Conservation (phyloP, 2,329 filamentous ascomycete species). For the Lomentospora prolificans region DNA sequence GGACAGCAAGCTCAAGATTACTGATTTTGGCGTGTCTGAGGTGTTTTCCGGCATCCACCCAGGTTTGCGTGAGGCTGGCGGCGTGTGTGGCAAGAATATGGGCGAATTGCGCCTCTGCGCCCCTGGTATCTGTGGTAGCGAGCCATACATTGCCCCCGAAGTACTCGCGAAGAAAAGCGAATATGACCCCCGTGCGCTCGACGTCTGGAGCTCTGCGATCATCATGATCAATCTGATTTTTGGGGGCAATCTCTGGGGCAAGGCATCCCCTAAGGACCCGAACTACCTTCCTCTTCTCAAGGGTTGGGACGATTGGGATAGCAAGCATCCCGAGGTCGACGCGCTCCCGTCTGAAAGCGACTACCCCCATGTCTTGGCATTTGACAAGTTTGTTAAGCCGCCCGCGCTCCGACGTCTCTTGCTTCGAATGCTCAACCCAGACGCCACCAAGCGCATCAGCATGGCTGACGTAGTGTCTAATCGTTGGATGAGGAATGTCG, state of each 20-base stretch:
- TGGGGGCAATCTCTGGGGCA: conserved; percentile 63
- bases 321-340: conserved; percentile 29
- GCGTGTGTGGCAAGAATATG: conserved; percentile 66
- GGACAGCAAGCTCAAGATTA: conserved; percentile 78
- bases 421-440: conserved; percentile 73
- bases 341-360: conserved; percentile 40
- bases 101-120: conserved; percentile 59
- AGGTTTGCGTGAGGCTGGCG: conserved; percentile 61
- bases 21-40: conserved; percentile 83
- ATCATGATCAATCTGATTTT: conserved; percentile 72
- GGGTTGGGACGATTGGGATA: conserved; percentile 61
- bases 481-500: conserved; percentile 63
- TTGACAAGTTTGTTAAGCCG: conserved; percentile 58
- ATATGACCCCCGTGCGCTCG: conserved; percentile 67
- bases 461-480: conserved; percentile 61
- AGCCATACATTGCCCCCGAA: conserved; percentile 82
- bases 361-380: conserved; percentile 54
- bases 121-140: conserved; percentile 74
- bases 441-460: conserved; percentile 59
- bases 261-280: conserved; percentile 46
- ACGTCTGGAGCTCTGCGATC: conserved; percentile 80
- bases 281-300: conserved; percentile 55
- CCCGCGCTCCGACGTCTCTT: conserved; percentile 61
- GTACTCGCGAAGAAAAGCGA: conserved; percentile 58
- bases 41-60: conserved; percentile 78